A percentile compares a stretch with the other conserved stretches of the same genome.
Evolutionary conservation across 1,284 basidiomycete species (phyloP).

Genomic region (Coniophora puteana): DNA sequence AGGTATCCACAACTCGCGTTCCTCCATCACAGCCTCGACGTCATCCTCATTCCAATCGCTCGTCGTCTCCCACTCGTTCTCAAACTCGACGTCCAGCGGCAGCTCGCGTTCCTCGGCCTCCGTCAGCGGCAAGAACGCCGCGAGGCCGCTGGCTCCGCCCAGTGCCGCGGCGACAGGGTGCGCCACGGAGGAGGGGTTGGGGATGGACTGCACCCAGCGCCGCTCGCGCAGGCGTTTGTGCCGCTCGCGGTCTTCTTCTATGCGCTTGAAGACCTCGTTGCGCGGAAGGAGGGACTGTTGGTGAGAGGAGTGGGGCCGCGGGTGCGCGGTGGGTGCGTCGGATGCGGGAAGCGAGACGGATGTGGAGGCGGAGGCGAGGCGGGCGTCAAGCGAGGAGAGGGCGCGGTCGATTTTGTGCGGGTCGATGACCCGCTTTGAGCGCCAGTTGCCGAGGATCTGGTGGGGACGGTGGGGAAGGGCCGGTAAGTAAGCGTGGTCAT

Average conservation of each 20-base stretch:
- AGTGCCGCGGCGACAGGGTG: constrained; percentile 3
- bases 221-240: constrained; percentile 92
- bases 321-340: constrained; percentile 7
- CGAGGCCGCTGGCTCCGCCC: constrained; percentile 13
- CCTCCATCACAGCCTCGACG: constrained; percentile 67
- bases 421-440: constrained; percentile 80
- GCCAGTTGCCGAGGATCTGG: constrained; percentile 86
- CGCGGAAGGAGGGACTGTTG: constrained; percentile 40
- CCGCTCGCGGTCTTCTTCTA: constrained; percentile 93
- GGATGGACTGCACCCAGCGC: constrained; percentile 75
- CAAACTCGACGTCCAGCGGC: constrained; percentile 52
- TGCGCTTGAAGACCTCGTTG: constrained; percentile 79
- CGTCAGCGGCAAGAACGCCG: constrained; percentile 26
- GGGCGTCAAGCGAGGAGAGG: constrained; percentile 43
- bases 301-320: constrained; percentile 8
- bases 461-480: no score
- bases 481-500: neutral
- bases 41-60: constrained; percentile 90
- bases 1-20: constrained; percentile 66
- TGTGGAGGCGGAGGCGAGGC: constrained; percentile 32
- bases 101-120: constrained; percentile 21
- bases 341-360: constrained; percentile 20
- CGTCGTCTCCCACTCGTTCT: constrained; percentile 88
- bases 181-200: neutral
- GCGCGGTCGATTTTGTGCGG: constrained; percentile 71